A percentile compares a stretch with the other conserved stretches of the same genome.
These are phyloP conservation scores for Diaporthe citrichinensis DNA, from an alignment of 2,329 filamentous ascomycete species.

Conservation along the genomic window DNA sequence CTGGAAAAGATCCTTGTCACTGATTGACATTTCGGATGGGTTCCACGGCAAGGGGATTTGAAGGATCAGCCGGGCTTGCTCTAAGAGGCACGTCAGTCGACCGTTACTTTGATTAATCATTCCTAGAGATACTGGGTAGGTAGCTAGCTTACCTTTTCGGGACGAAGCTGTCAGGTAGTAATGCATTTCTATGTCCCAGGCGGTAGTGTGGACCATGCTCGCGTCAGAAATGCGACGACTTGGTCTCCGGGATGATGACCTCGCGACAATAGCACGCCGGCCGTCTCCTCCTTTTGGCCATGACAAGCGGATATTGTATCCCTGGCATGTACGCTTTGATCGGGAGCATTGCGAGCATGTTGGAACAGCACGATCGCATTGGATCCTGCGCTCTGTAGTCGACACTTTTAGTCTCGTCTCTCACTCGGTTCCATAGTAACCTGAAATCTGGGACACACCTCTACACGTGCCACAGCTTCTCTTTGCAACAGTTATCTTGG, in stretches of 20 bases:
- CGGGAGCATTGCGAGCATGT: constrained; percentile 9
- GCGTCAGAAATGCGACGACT: not conserved
- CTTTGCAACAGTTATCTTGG: not conserved
- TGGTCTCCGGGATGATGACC: not conserved
- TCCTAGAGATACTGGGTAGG: not conserved
- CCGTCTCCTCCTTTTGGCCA: not conserved
- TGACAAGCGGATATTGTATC: not conserved
- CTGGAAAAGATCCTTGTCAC: constrained; percentile 17
- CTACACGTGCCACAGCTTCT: constrained; percentile 10
- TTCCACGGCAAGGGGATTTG: not conserved
- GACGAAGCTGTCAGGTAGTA: not conserved
- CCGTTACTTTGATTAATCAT: not conserved
- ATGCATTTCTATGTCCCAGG: constrained; percentile 16
- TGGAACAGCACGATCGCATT: not conserved
- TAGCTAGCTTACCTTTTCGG: not conserved
- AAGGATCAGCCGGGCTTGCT: not conserved
- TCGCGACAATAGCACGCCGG: not conserved
- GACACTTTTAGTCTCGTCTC: not conserved
- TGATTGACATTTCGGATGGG: constrained; percentile 5
- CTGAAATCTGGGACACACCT: not conserved
- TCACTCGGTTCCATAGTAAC: not conserved
- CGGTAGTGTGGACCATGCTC: constrained; percentile 2
- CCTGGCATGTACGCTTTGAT: not conserved
- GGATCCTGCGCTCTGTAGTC: not conserved
- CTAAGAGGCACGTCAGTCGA: not conserved